Evolutionary conservation across 345 rosid genomes (phyloP).

Genomic region (Eucalyptus pauciflora): DNA sequence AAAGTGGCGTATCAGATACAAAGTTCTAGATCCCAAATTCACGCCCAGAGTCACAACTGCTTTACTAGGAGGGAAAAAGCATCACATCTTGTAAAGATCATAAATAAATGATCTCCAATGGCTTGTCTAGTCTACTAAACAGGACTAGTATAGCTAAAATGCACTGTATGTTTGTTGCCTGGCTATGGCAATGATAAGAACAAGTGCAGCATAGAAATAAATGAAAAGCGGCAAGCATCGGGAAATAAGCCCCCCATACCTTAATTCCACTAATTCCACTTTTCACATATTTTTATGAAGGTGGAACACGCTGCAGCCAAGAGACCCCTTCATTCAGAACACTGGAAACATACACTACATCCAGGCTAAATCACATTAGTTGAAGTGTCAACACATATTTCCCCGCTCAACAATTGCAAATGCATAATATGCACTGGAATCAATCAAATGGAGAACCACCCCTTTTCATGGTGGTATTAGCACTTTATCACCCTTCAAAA

Average conservation of each 20-base stretch:
- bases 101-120: not conserved
- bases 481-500: not conserved
- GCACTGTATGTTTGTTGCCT: not conserved
- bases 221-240: not conserved
- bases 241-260: not conserved
- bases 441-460: not conserved
- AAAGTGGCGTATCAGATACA: not conserved
- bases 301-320: not conserved
- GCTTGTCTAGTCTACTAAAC: not conserved
- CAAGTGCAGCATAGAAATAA: not conserved
- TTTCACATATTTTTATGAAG: not conserved
- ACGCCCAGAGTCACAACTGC: not conserved
- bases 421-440: not conserved
- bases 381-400: not conserved
- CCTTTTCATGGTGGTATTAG: not conserved
- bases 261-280: not conserved
- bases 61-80: not conserved
- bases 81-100: not conserved
- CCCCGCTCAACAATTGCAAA: not conserved
- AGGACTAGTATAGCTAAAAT: not conserved
- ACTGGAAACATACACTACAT: not conserved
- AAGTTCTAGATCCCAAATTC: not conserved
- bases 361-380: not conserved
- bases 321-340: not conserved
- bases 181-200: not conserved